Evolutionary conservation across 352 stramenopile genomes (phyloP).

Genomic region (Pythium biforme): DNA sequence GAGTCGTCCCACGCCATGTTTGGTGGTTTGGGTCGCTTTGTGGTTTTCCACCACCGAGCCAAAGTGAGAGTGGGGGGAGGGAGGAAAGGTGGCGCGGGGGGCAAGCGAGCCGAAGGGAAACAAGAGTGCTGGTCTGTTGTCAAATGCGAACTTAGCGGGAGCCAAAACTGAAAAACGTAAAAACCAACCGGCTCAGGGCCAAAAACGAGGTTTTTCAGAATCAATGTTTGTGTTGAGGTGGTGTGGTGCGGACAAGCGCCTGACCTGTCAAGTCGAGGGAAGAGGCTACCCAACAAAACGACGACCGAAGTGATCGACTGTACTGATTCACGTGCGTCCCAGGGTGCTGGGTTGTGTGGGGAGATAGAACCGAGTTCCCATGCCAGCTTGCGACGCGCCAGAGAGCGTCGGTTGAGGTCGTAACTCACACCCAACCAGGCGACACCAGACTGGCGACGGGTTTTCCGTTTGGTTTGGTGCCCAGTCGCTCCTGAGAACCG

Average conservation of each 20-base stretch:
- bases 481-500: not conserved
- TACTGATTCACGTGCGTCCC: slow-evolving; percentile 28
- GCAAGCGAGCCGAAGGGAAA: slow-evolving; percentile 2
- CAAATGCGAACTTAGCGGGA: slow-evolving; percentile 21
- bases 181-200: too few species aligned
- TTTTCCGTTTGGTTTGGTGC: too few species aligned
- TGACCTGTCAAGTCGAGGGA: not conserved
- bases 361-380: not conserved
- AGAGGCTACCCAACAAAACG: not conserved
- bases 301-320: slow-evolving; percentile 7
- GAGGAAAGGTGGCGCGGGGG: slow-evolving; percentile 9
- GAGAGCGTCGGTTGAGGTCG: slow-evolving; percentile 7
- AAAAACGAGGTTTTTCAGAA: not conserved
- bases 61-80: slow-evolving; percentile 32
- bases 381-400: slow-evolving; percentile 1
- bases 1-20: slow-evolving; percentile 66
- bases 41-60: slow-evolving; percentile 27
- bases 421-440: slow-evolving; percentile 14
- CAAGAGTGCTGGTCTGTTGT: slow-evolving; percentile 21
- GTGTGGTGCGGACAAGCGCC: slow-evolving; percentile 11
- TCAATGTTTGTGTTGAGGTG: slow-evolving; percentile 3
- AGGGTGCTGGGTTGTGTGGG: not conserved
- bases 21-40: not conserved
- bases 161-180: not conserved
- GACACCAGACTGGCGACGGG: not conserved